phyloP scores from a whole-genome alignment of 345 rosid species.

The Syzygium aromaticum region DNA sequence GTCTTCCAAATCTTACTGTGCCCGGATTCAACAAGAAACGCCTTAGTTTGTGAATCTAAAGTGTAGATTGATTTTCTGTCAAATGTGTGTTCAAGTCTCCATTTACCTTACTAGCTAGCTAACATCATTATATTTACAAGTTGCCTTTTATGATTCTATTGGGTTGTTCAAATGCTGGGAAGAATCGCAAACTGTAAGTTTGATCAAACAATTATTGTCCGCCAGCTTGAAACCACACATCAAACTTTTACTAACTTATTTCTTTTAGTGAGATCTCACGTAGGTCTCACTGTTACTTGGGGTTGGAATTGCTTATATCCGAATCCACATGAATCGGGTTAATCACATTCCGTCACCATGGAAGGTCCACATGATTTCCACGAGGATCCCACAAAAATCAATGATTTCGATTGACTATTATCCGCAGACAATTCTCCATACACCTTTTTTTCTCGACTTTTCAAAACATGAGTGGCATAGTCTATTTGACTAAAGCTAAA shows the following conservation, averaged over 20 bases:
- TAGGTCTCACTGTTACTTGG: not conserved
- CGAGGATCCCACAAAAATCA: not conserved
- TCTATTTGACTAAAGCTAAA: not conserved
- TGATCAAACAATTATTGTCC: not conserved
- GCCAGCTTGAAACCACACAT: not conserved
- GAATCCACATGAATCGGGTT: not conserved
- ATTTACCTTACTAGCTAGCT: not conserved
- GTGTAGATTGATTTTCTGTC: not conserved
- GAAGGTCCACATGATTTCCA: not conserved
- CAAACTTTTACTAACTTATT: not conserved
- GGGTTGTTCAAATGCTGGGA: not conserved
- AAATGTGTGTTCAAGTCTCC: not conserved
- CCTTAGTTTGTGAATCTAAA: not conserved
- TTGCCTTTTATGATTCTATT: not conserved
- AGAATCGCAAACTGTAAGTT: not conserved
- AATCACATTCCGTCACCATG: not conserved
- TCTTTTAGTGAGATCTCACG: not conserved
- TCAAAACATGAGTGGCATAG: not conserved
- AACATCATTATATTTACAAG: not conserved
- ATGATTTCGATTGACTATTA: not conserved
- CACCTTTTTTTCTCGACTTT: not conserved
- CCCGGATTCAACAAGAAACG: not conserved
- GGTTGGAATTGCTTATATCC: not conserved
- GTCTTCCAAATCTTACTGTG: not conserved
- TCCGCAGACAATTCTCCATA: not conserved